A percentile compares a stretch with the other conserved stretches of the same genome.
These are phyloP conservation scores for Coprinopsis marcescibilis DNA, from an alignment of 768 basidiomycete species.

Conservation along the genomic window DNA sequence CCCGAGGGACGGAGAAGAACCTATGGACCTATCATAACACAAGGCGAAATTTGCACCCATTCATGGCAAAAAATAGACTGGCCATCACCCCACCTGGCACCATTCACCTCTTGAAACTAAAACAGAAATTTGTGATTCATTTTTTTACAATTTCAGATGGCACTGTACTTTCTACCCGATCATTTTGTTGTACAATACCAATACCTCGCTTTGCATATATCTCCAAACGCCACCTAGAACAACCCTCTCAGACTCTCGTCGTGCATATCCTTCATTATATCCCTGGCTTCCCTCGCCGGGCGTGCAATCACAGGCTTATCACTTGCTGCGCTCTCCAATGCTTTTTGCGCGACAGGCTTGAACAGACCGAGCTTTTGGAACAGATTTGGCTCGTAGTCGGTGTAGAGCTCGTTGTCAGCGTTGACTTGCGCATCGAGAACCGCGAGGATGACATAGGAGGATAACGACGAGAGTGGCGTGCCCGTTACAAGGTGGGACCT, in stretches of 20 bases:
- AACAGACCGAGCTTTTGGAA: conserved; percentile 63
- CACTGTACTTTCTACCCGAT: too few species aligned
- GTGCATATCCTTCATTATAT: conserved; percentile 48
- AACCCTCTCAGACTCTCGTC: conserved; percentile 40
- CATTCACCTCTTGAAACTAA: too few species aligned
- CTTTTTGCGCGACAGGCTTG: conserved; percentile 64
- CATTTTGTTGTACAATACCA: too few species aligned
- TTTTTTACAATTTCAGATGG: too few species aligned
- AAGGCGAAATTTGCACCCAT: neutral
- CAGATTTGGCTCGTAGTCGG: conserved; percentile 35
- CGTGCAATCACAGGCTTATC: conserved; percentile 70
- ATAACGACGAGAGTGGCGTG: conserved; percentile 59
- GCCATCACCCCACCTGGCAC: too few species aligned
- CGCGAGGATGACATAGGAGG: conserved; percentile 55
- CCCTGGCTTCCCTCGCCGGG: conserved; percentile 79
- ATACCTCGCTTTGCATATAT: too few species aligned
- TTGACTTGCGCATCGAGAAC: conserved; percentile 38
- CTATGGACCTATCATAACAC: conserved; percentile 35
- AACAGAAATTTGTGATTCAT: too few species aligned
- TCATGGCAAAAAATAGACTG: neutral
- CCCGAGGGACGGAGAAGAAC: conserved; percentile 39
- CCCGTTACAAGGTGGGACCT: conserved; percentile 62
- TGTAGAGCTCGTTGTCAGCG: conserved; percentile 34
- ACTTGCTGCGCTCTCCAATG: conserved; percentile 59
- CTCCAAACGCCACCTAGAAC: too few species aligned